These are phyloP conservation scores for Plectosphaerella cucumerina DNA, from an alignment of 2,329 filamentous ascomycete species.

Conservation along the genomic window DNA sequence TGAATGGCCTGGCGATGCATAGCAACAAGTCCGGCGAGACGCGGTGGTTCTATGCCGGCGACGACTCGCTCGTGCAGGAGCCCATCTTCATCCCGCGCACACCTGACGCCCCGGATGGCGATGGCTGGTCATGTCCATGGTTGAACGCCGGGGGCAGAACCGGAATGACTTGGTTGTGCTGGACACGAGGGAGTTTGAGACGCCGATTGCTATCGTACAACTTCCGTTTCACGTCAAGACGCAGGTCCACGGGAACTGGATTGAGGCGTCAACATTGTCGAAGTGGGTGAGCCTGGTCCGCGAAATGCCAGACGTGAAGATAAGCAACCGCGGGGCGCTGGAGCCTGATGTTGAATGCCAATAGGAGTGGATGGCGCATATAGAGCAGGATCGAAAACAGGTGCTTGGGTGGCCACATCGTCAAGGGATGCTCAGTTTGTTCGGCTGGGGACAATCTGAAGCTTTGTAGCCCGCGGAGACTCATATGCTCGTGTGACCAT, in stretches of 20 bases:
- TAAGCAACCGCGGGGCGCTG: background rate
- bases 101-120: constrained; percentile 28
- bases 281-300: background rate
- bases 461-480: no score
- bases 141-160: constrained; percentile 11
- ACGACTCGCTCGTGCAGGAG: constrained; percentile 32
- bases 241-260: constrained; percentile 28
- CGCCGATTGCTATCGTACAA: constrained; percentile 33
- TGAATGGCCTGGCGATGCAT: constrained; percentile 6
- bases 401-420: no score
- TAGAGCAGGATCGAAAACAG: no score
- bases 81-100: constrained; percentile 36
- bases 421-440: no score
- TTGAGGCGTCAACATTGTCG: constrained; percentile 21
- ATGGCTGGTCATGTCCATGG: constrained; percentile 36
- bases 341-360: no score
- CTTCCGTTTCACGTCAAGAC: constrained; percentile 27
- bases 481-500: no score
- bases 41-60: background rate
- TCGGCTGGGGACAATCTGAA: no score
- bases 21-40: background rate
- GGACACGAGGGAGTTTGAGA: constrained; percentile 31
- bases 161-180: constrained; percentile 20
- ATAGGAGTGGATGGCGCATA: no score
- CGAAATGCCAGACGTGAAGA: background rate